Conservation (phyloP, 208 protist species). For the Acanthamoeba triangularis region DNA sequence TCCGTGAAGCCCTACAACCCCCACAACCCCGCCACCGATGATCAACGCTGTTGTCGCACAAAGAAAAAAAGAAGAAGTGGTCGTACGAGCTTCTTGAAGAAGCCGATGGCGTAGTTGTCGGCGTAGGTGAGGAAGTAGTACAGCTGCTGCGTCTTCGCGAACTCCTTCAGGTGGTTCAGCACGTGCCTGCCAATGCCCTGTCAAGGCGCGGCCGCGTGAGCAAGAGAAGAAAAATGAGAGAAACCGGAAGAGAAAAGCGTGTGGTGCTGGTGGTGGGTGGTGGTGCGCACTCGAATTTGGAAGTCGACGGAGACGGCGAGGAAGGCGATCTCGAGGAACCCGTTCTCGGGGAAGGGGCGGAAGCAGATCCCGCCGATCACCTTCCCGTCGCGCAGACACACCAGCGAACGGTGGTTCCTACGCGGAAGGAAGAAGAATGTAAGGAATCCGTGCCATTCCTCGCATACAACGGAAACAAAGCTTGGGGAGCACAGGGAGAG, state of each 20-base stretch:
- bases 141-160: slow-evolving; percentile 84
- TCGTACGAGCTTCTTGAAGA: slow-evolving; percentile 92
- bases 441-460: background rate
- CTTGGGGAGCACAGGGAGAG: too few relatives aligned
- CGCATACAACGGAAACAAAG: background rate
- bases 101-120: slow-evolving; percentile 95
- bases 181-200: slow-evolving; percentile 84
- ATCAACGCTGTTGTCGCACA: background rate
- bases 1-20: slow-evolving; percentile 87
- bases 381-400: slow-evolving; percentile 79
- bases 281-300: slow-evolving; percentile 87
- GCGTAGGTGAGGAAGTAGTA: slow-evolving; percentile 95
- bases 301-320: slow-evolving; percentile 91
- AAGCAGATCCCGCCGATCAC: slow-evolving; percentile 94
- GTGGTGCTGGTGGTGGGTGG: too few relatives aligned
- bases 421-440: background rate
- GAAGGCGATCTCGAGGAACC: slow-evolving; percentile 95
- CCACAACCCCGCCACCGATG: background rate
- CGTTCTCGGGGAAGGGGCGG: slow-evolving; percentile 88
- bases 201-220: background rate
- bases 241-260: too few relatives aligned
- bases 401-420: slow-evolving; percentile 73
- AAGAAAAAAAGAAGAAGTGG: background rate
- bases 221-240: slow-evolving; percentile 42
- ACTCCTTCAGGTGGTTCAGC: slow-evolving; percentile 93